phyloP scores from a whole-genome alignment of 345 rosid genomes.

The Eutrema yunnanense region DNA sequence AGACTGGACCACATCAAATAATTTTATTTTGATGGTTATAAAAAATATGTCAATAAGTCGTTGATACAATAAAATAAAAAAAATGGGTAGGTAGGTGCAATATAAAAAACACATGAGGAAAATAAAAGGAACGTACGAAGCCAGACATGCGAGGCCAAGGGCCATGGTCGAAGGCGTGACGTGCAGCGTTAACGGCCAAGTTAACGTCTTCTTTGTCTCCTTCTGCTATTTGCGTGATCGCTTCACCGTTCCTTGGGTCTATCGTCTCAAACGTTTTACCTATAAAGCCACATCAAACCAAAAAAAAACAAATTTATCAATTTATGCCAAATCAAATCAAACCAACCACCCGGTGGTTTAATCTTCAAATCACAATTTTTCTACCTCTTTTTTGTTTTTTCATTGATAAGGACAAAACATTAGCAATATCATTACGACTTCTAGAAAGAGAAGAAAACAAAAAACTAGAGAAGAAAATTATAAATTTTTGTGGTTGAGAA shows the following conservation, averaged over 20 bases:
- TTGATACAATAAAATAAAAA: not conserved
- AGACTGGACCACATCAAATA: conserved; percentile 14
- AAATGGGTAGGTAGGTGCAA: conserved; percentile 7
- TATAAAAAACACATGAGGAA: not conserved
- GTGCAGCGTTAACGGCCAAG: conserved; percentile 59
- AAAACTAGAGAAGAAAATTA: not conserved
- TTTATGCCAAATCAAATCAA: not conserved
- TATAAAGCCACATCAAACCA: conserved; percentile 3
- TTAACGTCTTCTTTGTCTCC: conserved; percentile 57
- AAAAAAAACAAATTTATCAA: not conserved
- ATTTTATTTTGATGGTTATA: not conserved
- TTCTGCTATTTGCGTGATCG: conserved; percentile 39
- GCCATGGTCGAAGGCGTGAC: conserved; percentile 57
- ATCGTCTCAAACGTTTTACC: conserved; percentile 54
- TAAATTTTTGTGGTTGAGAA: not conserved
- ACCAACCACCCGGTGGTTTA: conserved; percentile 1
- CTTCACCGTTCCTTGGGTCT: conserved; percentile 51
- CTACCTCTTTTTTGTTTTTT: not conserved
- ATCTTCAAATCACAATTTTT: not conserved
- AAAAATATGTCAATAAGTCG: not conserved
- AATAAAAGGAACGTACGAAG: conserved; percentile 33
- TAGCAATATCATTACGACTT: not conserved
- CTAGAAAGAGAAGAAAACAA: not conserved
- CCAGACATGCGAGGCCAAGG: conserved; percentile 70
- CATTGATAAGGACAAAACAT: not conserved